Percentiles rank a stretch among this genome's conserved stretches.
Evolutionary conservation across 2,329 filamentous ascomycete genomes (phyloP).

Genomic region (Aspergillus persii): DNA sequence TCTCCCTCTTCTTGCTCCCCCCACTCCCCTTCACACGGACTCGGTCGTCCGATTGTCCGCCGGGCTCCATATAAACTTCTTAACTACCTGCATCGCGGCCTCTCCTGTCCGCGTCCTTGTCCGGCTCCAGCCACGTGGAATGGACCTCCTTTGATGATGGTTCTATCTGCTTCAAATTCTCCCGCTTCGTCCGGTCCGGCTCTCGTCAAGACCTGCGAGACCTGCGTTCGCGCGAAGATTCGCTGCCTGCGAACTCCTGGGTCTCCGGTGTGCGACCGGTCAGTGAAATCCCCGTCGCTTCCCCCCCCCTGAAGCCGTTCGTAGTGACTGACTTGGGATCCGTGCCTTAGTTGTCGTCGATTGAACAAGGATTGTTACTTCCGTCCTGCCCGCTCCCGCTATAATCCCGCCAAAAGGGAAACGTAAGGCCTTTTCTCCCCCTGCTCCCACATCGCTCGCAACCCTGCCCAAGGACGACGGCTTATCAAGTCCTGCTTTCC

Average conservation of each 20-base stretch:
- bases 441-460: background rate
- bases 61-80: background rate
- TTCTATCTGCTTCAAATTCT: background rate
- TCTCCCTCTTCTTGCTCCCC: too few relatives aligned
- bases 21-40: background rate
- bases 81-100: background rate
- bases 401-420: constrained; percentile 10
- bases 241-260: constrained; percentile 10
- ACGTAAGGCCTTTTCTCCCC: background rate
- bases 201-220: constrained; percentile 13
- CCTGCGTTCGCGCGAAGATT: constrained; percentile 14
- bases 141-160: background rate
- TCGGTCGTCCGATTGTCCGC: background rate
- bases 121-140: background rate
- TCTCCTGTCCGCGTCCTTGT: background rate
- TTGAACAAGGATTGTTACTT: constrained; percentile 17
- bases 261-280: constrained; percentile 13
- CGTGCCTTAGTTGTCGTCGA: constrained; percentile 6
- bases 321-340: background rate
- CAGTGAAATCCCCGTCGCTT: background rate
- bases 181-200: background rate
- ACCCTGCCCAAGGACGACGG: background rate
- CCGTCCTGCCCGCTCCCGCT: constrained; percentile 12
- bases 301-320: background rate
- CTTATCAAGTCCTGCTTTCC: background rate